Base-by-base conservation (phyloP, 1,284 basidiomycete species). In the Fomitopsis schrenkii region DNA sequence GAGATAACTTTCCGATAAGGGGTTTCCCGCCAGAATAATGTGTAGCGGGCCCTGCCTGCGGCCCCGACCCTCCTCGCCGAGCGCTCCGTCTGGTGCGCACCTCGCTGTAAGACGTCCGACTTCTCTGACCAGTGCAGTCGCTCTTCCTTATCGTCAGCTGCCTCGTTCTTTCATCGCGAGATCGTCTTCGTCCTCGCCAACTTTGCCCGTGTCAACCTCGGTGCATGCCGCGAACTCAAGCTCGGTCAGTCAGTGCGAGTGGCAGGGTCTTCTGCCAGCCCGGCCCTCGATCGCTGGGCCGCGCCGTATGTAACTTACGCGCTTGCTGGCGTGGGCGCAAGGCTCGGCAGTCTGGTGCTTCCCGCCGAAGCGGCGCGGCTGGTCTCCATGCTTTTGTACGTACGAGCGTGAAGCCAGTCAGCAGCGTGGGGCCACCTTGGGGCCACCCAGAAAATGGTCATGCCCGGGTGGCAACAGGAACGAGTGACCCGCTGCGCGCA, bases 51-150 rank as follows among this genome's bases (percentile, higher is more conserved):
- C 22, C 22, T 22, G 22, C 22, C 38, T 0, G 38, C 38, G 57
- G 53, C 59, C 30, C 58, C 44, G 36, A 33, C 17, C 17, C 17
- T 33, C 8, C 30, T 22, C 30, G 30, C 53, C 55, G 33, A 56
- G 57, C 36, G 58, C 57, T 26, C 60, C 57, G 57, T 33, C 17
- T 30, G 54, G 55, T 19, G 75, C 78, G 66, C 67, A 84, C 83
- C 76, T 87, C 85, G 59, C 86, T 86, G 62, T 84, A 86, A 53
- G 84, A 86, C 61, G 82, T 78, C 68, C 84, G 22, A 22, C 22
- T 78, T 68, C 84, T 84, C 65, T 83, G 83, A 70, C 87, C 88
- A 75, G 84, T 83, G 70, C 87, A 89, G 66, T 88, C 89, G 38
- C 2, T 85, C 67, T 38, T 79, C 78, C 64, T 83, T 79, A 71